Conservation (phyloP, 495 filamentous ascomycete species). For the Hyaloscypha hepaticicola region DNA sequence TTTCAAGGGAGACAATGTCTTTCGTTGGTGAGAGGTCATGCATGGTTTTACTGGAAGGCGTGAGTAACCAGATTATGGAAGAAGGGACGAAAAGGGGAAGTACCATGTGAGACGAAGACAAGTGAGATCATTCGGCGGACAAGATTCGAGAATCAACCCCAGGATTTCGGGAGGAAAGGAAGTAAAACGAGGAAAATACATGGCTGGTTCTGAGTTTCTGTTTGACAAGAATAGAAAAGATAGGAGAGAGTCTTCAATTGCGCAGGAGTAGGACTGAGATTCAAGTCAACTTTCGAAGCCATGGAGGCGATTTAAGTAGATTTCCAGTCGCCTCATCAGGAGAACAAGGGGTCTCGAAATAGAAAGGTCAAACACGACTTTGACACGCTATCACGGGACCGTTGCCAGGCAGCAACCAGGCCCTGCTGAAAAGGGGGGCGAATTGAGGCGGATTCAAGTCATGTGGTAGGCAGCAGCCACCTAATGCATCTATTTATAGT, state of each 20-base stretch:
- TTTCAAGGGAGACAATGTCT: conserved; percentile 1
- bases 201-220: neutral
- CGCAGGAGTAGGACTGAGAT: neutral
- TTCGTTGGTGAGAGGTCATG: conserved; percentile 17
- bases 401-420: conserved; percentile 13
- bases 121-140: conserved; percentile 24
- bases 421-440: neutral
- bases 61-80: conserved; percentile 1
- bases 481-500: neutral
- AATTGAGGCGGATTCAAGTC: conserved; percentile 1
- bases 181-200: conserved; percentile 22
- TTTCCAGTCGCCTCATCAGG: neutral
- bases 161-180: conserved; percentile 30
- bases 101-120: conserved; percentile 32
- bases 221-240: neutral
- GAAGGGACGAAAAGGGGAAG: neutral
- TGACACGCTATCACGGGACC: conserved; percentile 28
- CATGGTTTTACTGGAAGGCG: conserved; percentile 26
- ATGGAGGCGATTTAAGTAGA: conserved; percentile 9
- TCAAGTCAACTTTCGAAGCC: neutral
- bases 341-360: conserved; percentile 15
- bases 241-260: neutral
- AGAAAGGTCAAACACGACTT: conserved; percentile 11
- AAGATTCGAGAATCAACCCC: conserved; percentile 18
- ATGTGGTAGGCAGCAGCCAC: conserved; percentile 24